Evolutionary conservation across 192 early-diverging fungal genomes (phyloP).

Genomic region (Coemansia sp.): DNA sequence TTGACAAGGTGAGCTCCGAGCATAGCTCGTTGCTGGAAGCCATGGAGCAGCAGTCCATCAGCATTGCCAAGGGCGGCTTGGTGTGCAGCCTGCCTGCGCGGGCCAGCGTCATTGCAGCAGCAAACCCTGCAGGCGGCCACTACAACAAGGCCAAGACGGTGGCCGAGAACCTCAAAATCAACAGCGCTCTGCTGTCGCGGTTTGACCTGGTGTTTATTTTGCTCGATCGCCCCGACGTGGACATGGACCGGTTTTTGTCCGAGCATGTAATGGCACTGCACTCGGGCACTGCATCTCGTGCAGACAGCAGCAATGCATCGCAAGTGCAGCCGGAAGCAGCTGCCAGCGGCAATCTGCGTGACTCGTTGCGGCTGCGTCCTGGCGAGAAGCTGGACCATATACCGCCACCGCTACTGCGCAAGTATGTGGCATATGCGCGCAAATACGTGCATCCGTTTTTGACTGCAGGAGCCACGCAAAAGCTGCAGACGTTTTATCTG

Average conservation of each 20-base stretch:
- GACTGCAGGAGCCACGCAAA: constrained; percentile 57
- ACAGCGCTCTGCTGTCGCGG: constrained; percentile 67
- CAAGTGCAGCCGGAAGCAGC: not conserved
- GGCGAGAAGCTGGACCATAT: constrained; percentile 62
- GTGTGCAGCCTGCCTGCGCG: constrained; percentile 80
- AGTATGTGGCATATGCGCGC: constrained; percentile 84
- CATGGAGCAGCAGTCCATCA: constrained; percentile 87
- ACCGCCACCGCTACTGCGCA: constrained; percentile 65
- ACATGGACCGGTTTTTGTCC: constrained; percentile 77
- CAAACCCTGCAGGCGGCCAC: constrained; percentile 82
- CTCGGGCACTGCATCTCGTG: constrained; percentile 27
- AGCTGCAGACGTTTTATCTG: constrained; percentile 71
- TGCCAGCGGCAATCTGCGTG: constrained; percentile 12
- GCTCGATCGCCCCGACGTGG: constrained; percentile 73
- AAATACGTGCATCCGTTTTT: constrained; percentile 73
- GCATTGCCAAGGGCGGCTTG: constrained; percentile 84
- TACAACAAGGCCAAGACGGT: constrained; percentile 87
- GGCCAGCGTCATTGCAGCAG: constrained; percentile 82
- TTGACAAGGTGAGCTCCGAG: constrained; percentile 84
- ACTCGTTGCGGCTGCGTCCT: constrained; percentile 51
- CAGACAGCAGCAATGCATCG: not conserved
- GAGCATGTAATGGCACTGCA: constrained; percentile 77
- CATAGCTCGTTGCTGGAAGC: constrained; percentile 79
- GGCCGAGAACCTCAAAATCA: constrained; percentile 72
- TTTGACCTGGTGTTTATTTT: constrained; percentile 85